A percentile compares a stretch with the other conserved stretches of the same genome.
These are phyloP conservation scores for Pueraria montana DNA, from an alignment of 306 rosid genomes.

Conservation along the genomic window DNA sequence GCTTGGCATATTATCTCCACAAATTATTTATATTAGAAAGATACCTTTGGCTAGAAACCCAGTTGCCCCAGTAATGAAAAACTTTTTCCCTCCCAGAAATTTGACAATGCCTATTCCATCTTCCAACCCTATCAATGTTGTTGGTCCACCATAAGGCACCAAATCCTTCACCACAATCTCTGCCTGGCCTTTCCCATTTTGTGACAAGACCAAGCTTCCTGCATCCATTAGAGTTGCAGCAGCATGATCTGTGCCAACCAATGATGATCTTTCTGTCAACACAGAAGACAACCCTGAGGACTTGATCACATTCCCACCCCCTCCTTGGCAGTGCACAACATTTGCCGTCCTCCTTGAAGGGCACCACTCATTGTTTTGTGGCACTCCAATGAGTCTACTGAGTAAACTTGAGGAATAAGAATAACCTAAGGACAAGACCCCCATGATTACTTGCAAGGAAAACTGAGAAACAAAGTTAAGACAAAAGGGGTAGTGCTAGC, in stretches of 20 bases:
- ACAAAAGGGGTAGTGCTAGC: slow-evolving; percentile 35
- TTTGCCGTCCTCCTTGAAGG: slow-evolving; percentile 54
- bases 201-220: slow-evolving; percentile 75
- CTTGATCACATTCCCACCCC: slow-evolving; percentile 65
- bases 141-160: slow-evolving; percentile 65
- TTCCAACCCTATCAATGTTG: slow-evolving; percentile 61
- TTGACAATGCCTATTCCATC: slow-evolving; percentile 87
- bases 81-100: slow-evolving; percentile 79
- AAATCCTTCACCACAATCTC: slow-evolving; percentile 71
- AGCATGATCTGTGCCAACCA: slow-evolving; percentile 55
- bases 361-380: slow-evolving; percentile 48
- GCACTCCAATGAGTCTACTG: slow-evolving; percentile 42
- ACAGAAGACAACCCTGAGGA: slow-evolving; percentile 62
- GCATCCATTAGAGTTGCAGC: slow-evolving; percentile 63
- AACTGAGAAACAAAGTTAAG: slow-evolving; percentile 29
- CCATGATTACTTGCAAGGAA: slow-evolving; percentile 70
- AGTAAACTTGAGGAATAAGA: slow-evolving; percentile 55
- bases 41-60: slow-evolving; percentile 96
- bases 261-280: slow-evolving; percentile 55
- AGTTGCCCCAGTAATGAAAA: slow-evolving; percentile 88
- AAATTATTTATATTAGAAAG: not conserved
- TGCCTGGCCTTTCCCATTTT: slow-evolving; percentile 56
- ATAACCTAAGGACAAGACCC: slow-evolving; percentile 59
- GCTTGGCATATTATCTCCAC: not conserved
- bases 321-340: slow-evolving; percentile 66